Evolutionary conservation across 495 filamentous ascomycete genomes (phyloP), one percentile per base, ranked within the genome.

Genomic region (Aspergillus asperescens): DNA sequence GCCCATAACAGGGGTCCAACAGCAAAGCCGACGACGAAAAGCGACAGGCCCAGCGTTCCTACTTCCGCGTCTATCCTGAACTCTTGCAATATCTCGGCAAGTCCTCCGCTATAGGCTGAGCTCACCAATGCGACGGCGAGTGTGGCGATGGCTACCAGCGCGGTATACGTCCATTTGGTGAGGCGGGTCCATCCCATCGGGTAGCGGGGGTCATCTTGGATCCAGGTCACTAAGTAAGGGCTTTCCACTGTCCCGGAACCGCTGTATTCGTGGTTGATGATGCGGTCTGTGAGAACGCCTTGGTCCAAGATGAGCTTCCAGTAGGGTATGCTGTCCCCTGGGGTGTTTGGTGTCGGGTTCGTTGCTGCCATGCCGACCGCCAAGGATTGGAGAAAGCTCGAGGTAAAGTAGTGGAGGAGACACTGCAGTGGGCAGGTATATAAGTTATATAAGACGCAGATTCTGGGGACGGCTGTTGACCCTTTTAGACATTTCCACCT

Each of bases 121-220:
- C 84, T 88, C 23, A 83, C 85, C 54, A 94, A 81, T n/a, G 88
- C 73, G 15, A 91, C 86, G 15, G 82, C 81, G 34, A 92, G 72
- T 0, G 86, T 87, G 13, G 84, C 79, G 29, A 87, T 50, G 18
- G 87, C 84, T 38, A 83, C 78, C 13, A 84, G 35, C 32, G 80
- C 53, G 1, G 85, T 86, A 50, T 90, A 90, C 63, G 74, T 81
- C 18, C 55, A 50, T 3, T 58, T 42, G 24, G 75, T 60, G 58
- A 84, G 90, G 10, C 65, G 66, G n/a, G n/a, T n/a, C n/a, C n/a
- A n/a, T n/a, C n/a, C n/a, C 78, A 88, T 81, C 2, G 87, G 85
- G 64, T 92, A 86, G 51, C 82, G 77, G 3, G 78, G 76, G 61
- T 94, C 89, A 22, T 83, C 60, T 10, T 81, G 78, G 3, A 91